phyloP scores from a whole-genome alignment of 495 filamentous ascomycete genomes.

The Cryomyces antarcticus region DNA sequence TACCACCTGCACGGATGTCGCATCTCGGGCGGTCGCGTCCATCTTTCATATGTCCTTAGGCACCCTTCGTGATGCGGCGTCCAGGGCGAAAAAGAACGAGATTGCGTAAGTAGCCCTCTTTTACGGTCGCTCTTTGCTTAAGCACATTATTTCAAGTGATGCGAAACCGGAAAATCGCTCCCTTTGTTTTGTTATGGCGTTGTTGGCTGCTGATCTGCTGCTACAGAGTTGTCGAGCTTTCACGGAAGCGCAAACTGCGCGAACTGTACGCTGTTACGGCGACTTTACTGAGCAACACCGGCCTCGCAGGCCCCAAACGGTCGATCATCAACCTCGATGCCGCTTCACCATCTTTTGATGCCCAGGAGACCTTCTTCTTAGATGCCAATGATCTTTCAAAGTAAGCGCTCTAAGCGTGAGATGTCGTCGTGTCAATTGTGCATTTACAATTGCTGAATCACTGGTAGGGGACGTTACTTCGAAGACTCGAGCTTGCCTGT shows the following conservation, averaged over 20 bases:
- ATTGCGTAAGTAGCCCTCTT: slow-evolving; percentile 30
- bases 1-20: slow-evolving; percentile 26
- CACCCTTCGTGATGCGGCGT: slow-evolving; percentile 32
- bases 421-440: too few relatives aligned
- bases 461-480: too few relatives aligned
- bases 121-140: slow-evolving; percentile 10
- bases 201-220: slow-evolving; percentile 15
- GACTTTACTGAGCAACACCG: neutral
- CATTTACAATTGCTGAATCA: too few relatives aligned
- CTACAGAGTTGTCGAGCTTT: too few relatives aligned
- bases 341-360: slow-evolving; percentile 17
- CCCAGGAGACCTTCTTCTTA: slow-evolving; percentile 41
- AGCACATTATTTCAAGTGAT: slow-evolving; percentile 7
- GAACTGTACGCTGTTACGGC: slow-evolving; percentile 43
- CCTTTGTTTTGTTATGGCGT: slow-evolving; percentile 6
- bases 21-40: slow-evolving; percentile 35
- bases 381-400: slow-evolving; percentile 52
- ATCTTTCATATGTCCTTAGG: slow-evolving; percentile 20
- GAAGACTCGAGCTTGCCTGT: too few relatives aligned
- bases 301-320: slow-evolving; percentile 9
- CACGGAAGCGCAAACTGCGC: slow-evolving; percentile 66
- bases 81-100: slow-evolving; percentile 39
- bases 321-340: slow-evolving; percentile 33
- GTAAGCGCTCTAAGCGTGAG: slow-evolving; percentile 30
- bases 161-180: slow-evolving; percentile 20